Evolutionary conservation across 2,329 filamentous ascomycete species (phyloP), one percentile per base, ranked within the genome.

Genomic region (Helotiales sp.): DNA sequence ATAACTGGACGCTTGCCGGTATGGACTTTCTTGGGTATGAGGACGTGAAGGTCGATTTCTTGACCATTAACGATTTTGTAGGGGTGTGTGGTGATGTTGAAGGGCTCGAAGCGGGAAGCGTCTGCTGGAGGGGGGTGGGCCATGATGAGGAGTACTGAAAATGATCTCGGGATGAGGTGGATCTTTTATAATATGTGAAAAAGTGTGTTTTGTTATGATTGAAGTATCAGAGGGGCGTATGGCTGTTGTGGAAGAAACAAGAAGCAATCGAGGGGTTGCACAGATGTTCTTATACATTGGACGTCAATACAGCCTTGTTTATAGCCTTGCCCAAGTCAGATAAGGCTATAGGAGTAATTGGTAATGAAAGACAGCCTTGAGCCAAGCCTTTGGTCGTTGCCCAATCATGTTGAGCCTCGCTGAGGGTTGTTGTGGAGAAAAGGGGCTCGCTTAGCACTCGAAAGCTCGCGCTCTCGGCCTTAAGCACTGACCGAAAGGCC

Each of bases 31-130:
- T 67, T 67, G 6, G 66, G 66, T 25, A 63, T 54, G n/a, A 66
- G 13, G 22, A 67, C 54, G n/a, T 50, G 48, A 19, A 61, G 50
- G 9, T 55, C 29, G 27, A 67, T 66, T 10, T 60, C 55, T 56
- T 66, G 63, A 17, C 36, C 38, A 24, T 66, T 63, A 44, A 67
- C 54, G 6, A 34, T 46, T 54, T 67, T 67, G 54, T 65, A 67
- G 6, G 60, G 27, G 19, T 58, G 58, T 9, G 27, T 60, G 12
- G 59, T 49, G 38, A 65, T 42, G 40, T 54, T 57, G 52, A 67
- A 67, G 1, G 40, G 40, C 8, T 25, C 40, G 40, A 44, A 44
- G 6, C 40, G 40, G n/a, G 40, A 25, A 25, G 13, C 15, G 8
- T 25, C 22, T 27, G 40, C 22, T 44, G 40, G 40, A 13, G 22